Base-by-base conservation (phyloP, 495 filamentous ascomycete species). In the Penicillium ochrochloron region DNA sequence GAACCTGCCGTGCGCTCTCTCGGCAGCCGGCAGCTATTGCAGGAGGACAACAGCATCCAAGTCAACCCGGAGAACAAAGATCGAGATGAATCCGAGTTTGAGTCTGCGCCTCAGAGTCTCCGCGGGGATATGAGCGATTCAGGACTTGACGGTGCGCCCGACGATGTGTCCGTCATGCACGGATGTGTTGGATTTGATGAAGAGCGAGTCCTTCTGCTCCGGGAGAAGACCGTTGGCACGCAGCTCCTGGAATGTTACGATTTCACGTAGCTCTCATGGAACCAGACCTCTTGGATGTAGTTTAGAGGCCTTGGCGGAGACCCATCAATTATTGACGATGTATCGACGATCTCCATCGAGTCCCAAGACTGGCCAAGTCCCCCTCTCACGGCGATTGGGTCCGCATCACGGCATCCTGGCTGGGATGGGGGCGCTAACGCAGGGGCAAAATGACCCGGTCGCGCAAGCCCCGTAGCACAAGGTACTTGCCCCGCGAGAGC, bases 111-210 rank as follows among this genome's bases (percentile, higher is more conserved):
- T 17, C 25, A 57, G 44, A 54, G 37, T 27, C 19, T 62, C 35
- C 55, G 17, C 27, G 34, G 25, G 23, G 59, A 54, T 5, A 23
- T 63, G 21, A 27, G 19, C 19, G 63, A 37, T 17, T 46, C 53
- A 14, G 57, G 62, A 8, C 8, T 60, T 33, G 53, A 46, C 31
- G 42, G 37, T 25, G 51, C 57, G 10, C 53, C 66, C 15, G 34
- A 42, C 29, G 37, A 53, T 12, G 14, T 71, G 14, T 60, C 61
- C 19, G 60, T 59, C 19, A 80, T 77, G 41, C 78, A 80, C 63
- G 84, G 88, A 42, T 96, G 89, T 86, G 85, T 94, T 15, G 92
- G 92, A 4, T 99, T 97, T 74, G 92, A 98, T 71, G 95, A 97
- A 39, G 92, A 97, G 76, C 89, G 92, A 74, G 91, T 99, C 11